These are phyloP conservation scores for Ogataea parapolymorpha DNA, from an alignment of 805 yeast genomes.

Conservation along the genomic window DNA sequence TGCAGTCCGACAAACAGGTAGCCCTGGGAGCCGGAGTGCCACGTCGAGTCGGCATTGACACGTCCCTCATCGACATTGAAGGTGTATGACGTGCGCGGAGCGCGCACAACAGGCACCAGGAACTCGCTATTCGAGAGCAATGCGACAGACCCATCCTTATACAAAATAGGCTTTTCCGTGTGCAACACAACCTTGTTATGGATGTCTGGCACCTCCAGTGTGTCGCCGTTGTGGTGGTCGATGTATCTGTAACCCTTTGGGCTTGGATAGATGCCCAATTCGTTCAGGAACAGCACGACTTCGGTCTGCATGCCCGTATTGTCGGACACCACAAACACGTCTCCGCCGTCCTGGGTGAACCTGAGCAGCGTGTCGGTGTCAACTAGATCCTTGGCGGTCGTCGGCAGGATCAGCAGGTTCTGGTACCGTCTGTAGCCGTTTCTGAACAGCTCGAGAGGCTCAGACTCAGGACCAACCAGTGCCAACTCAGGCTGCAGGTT, in stretches of 20 bases:
- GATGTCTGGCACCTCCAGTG: constrained; percentile 27
- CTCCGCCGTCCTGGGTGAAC: constrained; percentile 69
- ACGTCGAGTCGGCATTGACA: constrained; percentile 41
- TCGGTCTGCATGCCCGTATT: constrained; percentile 55
- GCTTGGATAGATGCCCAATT: constrained; percentile 80
- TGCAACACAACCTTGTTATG: constrained; percentile 30
- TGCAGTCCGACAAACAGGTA: constrained; percentile 75
- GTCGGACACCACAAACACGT: constrained; percentile 60
- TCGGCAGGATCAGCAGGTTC: constrained; percentile 58
- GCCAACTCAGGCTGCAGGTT: constrained; percentile 23
- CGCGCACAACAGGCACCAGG: constrained; percentile 66
- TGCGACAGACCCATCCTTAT: constrained; percentile 59
- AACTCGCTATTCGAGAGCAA: constrained; percentile 64
- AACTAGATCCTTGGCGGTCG: constrained; percentile 45
- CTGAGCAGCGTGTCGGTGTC: constrained; percentile 50
- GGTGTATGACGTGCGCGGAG: constrained; percentile 64
- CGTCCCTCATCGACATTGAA: constrained; percentile 41
- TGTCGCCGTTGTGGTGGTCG: constrained; percentile 56
- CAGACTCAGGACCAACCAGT: constrained; percentile 18
- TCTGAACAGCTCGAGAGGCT: constrained; percentile 30
- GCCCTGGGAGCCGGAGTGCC: constrained; percentile 83
- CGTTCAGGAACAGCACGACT: constrained; percentile 63
- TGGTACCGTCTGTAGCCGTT: constrained; percentile 48
- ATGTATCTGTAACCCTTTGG: constrained; percentile 64
- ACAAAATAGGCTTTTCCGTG: constrained; percentile 10